Evolutionary conservation across 2,329 filamentous ascomycete genomes (phyloP).

Genomic region (Beauveria asiatica): DNA sequence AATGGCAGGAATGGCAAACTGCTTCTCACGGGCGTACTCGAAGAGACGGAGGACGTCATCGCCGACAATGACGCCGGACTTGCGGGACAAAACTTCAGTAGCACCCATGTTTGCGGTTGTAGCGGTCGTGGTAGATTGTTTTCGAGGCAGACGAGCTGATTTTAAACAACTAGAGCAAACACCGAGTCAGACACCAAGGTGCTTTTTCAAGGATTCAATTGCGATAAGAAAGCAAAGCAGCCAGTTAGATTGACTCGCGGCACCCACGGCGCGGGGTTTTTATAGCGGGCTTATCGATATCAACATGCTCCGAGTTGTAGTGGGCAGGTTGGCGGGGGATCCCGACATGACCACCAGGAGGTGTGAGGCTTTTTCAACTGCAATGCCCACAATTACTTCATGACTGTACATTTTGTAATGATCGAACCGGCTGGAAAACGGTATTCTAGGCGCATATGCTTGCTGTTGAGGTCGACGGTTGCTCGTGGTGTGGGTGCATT

Average conservation of each 20-base stretch:
- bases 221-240: constrained; percentile 3
- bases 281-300: constrained; percentile 9
- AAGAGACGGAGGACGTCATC: constrained; percentile 60
- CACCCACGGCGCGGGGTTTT: constrained; percentile 10
- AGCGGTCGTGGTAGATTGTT: constrained; percentile 12
- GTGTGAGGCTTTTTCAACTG: constrained; percentile 3
- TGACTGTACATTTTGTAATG: neutral
- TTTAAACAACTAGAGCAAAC: neutral
- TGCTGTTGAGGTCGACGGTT: neutral
- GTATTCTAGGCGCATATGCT: neutral
- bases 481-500: neutral
- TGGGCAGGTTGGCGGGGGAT: constrained; percentile 2
- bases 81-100: constrained; percentile 38
- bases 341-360: neutral
- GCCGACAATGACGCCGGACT: constrained; percentile 46
- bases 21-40: constrained; percentile 79
- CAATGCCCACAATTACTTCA: neutral
- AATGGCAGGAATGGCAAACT: constrained; percentile 82
- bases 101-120: constrained; percentile 28
- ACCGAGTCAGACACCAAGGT: constrained; percentile 1
- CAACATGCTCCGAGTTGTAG: neutral
- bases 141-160: neutral
- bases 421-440: neutral
- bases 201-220: constrained; percentile 2
- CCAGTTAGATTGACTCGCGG: neutral